Percentiles rank a stretch among this genome's conserved stretches.
phyloP scores from a whole-genome alignment of 805 yeast genomes.

The Teunomyces stri region DNA sequence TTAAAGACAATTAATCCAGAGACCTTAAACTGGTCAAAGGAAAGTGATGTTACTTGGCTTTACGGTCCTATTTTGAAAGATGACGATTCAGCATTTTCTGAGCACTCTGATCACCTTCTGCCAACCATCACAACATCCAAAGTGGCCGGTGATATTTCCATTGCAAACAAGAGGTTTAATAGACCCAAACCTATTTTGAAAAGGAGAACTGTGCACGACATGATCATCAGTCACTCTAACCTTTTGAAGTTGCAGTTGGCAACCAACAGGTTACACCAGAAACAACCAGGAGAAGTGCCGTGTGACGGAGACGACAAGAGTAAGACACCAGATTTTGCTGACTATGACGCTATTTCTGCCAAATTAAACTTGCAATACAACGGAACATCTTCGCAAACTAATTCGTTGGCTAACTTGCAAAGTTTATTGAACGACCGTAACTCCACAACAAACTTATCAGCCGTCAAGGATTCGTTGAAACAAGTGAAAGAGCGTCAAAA shows the following conservation, averaged over 20 bases:
- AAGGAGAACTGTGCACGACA: conserved; percentile 80
- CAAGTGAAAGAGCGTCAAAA: neutral
- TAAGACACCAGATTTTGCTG: conserved; percentile 40
- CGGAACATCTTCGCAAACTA: conserved; percentile 11
- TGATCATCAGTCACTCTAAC: conserved; percentile 63
- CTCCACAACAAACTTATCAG: conserved; percentile 1
- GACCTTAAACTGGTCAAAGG: conserved; percentile 91
- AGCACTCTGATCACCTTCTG: conserved; percentile 9
- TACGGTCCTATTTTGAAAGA: conserved; percentile 82
- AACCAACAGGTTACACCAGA: conserved; percentile 32
- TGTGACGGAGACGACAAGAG: conserved; percentile 11
- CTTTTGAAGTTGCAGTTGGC: conserved; percentile 41
- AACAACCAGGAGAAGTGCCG: conserved; percentile 27
- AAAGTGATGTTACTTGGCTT: conserved; percentile 95
- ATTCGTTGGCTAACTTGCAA: conserved; percentile 14
- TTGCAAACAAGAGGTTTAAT: conserved; percentile 26
- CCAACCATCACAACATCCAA: conserved; percentile 37
- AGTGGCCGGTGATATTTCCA: conserved; percentile 46
- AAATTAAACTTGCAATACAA: conserved; percentile 41
- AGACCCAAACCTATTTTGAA: conserved; percentile 81
- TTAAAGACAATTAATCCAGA: conserved; percentile 76
- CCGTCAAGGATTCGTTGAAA: neutral
- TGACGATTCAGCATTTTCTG: conserved; percentile 17
- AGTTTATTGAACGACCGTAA: conserved; percentile 8
- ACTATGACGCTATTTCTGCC: conserved; percentile 43